Conservation (phyloP, 1,284 basidiomycete genomes). For the Fomitopsis betulina region DNA sequence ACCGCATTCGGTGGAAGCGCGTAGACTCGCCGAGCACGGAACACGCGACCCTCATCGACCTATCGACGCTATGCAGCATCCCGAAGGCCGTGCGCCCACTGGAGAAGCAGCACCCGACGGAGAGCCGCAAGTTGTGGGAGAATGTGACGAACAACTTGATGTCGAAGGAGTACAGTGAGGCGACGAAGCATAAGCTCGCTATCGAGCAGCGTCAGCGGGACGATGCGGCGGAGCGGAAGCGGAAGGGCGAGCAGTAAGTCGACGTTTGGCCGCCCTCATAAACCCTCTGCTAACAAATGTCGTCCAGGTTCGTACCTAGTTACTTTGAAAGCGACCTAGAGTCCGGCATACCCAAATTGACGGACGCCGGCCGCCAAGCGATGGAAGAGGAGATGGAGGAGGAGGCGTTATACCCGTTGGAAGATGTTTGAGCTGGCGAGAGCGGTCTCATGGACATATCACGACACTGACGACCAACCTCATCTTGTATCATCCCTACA, state of each 20-base stretch:
- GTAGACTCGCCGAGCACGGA: slow-evolving; percentile 44
- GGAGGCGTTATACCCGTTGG: slow-evolving; percentile 17
- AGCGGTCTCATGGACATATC: neutral
- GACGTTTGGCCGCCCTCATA: neutral
- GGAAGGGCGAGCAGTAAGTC: slow-evolving; percentile 68
- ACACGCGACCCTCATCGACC: slow-evolving; percentile 71
- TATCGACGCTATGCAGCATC: slow-evolving; percentile 70
- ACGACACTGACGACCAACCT: neutral
- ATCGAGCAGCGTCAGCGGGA: slow-evolving; percentile 93
- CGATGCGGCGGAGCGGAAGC: slow-evolving; percentile 78
- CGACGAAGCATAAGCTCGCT: slow-evolving; percentile 80
- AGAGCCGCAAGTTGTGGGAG: slow-evolving; percentile 90
- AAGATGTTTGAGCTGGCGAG: neutral
- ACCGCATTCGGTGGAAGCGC: slow-evolving; percentile 76
- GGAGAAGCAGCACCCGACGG: slow-evolving; percentile 72
- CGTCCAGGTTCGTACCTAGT: slow-evolving; percentile 66
- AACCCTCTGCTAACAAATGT: neutral
- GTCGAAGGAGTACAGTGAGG: slow-evolving; percentile 85
- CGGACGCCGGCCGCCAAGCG: slow-evolving; percentile 62
- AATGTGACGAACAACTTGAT: slow-evolving; percentile 75
- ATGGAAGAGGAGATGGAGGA: slow-evolving; percentile 68
- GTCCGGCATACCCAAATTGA: slow-evolving; percentile 74
- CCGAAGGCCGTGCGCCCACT: slow-evolving; percentile 86
- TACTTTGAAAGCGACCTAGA: slow-evolving; percentile 77
- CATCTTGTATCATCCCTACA: neutral